Conservation (phyloP, 371 early-diverging fungal genomes). For the Furculomyces boomerangus region DNA sequence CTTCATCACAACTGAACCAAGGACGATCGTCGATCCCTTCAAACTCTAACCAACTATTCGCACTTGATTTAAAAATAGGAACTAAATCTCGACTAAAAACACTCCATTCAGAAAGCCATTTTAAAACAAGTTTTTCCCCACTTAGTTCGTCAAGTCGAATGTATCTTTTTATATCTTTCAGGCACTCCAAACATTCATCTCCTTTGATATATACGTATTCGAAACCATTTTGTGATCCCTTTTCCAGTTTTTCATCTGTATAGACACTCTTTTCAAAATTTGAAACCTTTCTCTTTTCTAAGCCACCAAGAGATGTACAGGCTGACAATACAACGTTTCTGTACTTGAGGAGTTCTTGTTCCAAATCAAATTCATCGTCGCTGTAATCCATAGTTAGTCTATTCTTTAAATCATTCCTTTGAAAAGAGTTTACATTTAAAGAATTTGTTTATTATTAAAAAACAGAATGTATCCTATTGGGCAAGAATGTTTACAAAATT, state of each 20-base stretch:
- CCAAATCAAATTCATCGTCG: slow-evolving; percentile 5
- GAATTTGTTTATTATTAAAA: too few species aligned
- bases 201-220: slow-evolving; percentile 44
- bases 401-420: too few species aligned
- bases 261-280: neutral
- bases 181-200: slow-evolving; percentile 56
- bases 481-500: too few species aligned
- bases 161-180: slow-evolving; percentile 54
- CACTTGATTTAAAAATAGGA: slow-evolving; percentile 46
- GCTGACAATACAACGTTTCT: slow-evolving; percentile 42
- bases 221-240: too few species aligned
- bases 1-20: slow-evolving; percentile 2
- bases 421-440: too few species aligned
- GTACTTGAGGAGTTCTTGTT: slow-evolving; percentile 14
- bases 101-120: slow-evolving; percentile 48
- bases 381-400: neutral
- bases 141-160: slow-evolving; percentile 50
- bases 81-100: slow-evolving; percentile 55
- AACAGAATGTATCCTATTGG: too few species aligned
- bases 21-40: slow-evolving; percentile 2
- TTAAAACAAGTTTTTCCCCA: slow-evolving; percentile 36
- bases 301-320: slow-evolving; percentile 53
- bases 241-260: slow-evolving; percentile 18
- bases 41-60: slow-evolving; percentile 5
- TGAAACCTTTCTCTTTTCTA: neutral